These are phyloP conservation scores for Jamesozyma spencerorum DNA, from an alignment of 805 yeast genomes.

Conservation along the genomic window DNA sequence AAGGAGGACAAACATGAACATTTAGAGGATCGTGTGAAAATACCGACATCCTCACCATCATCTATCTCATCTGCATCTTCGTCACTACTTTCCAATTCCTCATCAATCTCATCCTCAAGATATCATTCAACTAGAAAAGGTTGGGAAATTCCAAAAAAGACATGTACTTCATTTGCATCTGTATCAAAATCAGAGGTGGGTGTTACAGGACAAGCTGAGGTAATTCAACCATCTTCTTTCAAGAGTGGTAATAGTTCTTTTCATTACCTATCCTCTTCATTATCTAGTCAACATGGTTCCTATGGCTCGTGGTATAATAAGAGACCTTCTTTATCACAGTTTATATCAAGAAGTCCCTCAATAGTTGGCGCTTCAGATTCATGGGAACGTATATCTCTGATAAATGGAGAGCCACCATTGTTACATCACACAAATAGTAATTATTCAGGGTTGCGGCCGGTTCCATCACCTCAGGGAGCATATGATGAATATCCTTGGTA, in stretches of 20 bases:
- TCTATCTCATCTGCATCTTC: conserved; percentile 2
- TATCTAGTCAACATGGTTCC: conserved; percentile 28
- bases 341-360: conserved; percentile 20
- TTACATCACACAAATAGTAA: conserved; percentile 23
- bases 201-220: conserved; percentile 16
- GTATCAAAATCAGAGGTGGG: conserved; percentile 11
- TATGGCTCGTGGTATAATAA: conserved; percentile 30
- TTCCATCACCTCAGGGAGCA: conserved; percentile 30
- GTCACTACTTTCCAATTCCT: background rate
- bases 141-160: conserved; percentile 34
- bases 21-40: background rate
- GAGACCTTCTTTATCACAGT: conserved; percentile 17
- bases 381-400: conserved; percentile 18
- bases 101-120: conserved; percentile 4
- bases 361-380: conserved; percentile 10
- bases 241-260: conserved; percentile 32
- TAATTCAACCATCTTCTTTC: conserved; percentile 29
- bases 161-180: conserved; percentile 22
- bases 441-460: conserved; percentile 21
- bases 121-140: conserved; percentile 24
- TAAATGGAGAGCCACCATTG: background rate
- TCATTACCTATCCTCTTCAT: conserved; percentile 33
- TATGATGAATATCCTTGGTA: conserved; percentile 38
- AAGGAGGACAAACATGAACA: no score
- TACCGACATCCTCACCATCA: conserved; percentile 2